These are phyloP conservation scores for Leptographium galeiforme DNA, from an alignment of 2,329 filamentous ascomycete genomes.

Conservation along the genomic window DNA sequence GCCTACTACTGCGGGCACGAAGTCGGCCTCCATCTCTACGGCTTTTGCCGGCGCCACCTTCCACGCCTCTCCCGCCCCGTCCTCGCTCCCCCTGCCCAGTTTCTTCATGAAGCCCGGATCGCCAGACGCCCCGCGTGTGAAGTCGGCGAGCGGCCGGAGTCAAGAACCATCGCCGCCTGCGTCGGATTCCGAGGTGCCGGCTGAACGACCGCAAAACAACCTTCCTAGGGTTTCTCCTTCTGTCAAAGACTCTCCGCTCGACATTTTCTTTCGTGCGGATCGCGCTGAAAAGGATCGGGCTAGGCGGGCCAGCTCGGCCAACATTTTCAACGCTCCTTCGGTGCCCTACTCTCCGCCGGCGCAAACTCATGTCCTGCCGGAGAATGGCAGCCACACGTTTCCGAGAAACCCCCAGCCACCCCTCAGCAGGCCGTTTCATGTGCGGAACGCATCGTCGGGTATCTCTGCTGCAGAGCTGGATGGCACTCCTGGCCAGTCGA, in stretches of 20 bases:
- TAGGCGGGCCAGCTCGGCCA: slow-evolving; percentile 37
- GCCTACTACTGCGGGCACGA: slow-evolving; percentile 28
- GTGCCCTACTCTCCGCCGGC: slow-evolving; percentile 40
- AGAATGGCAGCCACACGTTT: slow-evolving; percentile 5
- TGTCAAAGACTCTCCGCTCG: slow-evolving; percentile 60
- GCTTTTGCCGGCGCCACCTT: slow-evolving; percentile 90
- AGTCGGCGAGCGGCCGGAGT: slow-evolving; percentile 22
- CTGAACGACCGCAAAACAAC: neutral
- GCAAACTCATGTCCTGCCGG: slow-evolving; percentile 18
- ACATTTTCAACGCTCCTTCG: slow-evolving; percentile 23
- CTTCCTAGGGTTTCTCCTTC: slow-evolving; percentile 15
- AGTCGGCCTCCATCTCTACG: slow-evolving; percentile 27
- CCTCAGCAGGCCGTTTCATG: slow-evolving; percentile 24
- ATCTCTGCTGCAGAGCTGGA: slow-evolving; percentile 60
- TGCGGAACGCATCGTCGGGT: slow-evolving; percentile 33
- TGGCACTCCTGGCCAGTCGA: slow-evolving; percentile 36
- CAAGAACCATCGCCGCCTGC: slow-evolving; percentile 38
- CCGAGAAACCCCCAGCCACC: slow-evolving; percentile 6
- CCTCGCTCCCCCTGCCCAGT: slow-evolving; percentile 77
- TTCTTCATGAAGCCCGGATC: slow-evolving; percentile 61
- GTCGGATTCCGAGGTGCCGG: slow-evolving; percentile 35
- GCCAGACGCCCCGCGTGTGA: slow-evolving; percentile 46
- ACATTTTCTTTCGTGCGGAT: slow-evolving; percentile 82
- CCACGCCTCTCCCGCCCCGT: slow-evolving; percentile 85
- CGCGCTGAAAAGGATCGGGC: slow-evolving; percentile 59